These are phyloP conservation scores for Clonostachys sp. DNA, from an alignment of 2,329 filamentous ascomycete genomes.

Conservation along the genomic window DNA sequence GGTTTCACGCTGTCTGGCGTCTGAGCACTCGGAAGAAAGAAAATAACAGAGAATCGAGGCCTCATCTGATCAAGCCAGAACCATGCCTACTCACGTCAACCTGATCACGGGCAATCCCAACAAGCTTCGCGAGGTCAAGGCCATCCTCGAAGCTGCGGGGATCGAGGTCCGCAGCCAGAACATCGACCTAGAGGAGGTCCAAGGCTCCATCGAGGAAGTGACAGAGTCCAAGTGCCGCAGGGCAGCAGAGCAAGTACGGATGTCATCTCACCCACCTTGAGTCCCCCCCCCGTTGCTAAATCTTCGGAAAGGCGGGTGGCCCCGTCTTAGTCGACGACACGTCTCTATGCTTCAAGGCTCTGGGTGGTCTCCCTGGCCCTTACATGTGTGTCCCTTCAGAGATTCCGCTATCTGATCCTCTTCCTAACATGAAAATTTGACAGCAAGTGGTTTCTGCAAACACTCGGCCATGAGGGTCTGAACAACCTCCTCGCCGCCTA, in stretches of 20 bases:
- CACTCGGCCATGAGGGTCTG: slow-evolving; percentile 76
- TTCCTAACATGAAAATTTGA: background rate
- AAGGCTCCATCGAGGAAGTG: slow-evolving; percentile 89
- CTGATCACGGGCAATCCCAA: slow-evolving; percentile 97
- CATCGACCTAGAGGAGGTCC: slow-evolving; percentile 82
- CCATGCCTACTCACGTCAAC: slow-evolving; percentile 56
- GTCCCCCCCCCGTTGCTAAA: background rate
- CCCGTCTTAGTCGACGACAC: slow-evolving; percentile 96
- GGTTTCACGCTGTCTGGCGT: no score
- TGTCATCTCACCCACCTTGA: background rate
- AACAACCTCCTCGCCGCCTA: slow-evolving; percentile 89
- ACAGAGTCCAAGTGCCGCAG: slow-evolving; percentile 80
- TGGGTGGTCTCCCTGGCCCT: slow-evolving; percentile 86
- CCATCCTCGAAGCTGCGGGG: slow-evolving; percentile 67
- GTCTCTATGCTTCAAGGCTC: slow-evolving; percentile 84
- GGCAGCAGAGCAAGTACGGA: slow-evolving; percentile 67
- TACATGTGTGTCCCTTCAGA: slow-evolving; percentile 69
- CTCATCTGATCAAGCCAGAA: slow-evolving; percentile 1
- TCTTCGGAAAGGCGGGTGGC: slow-evolving; percentile 59
- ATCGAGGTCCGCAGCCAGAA: slow-evolving; percentile 71
- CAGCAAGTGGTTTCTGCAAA: slow-evolving; percentile 91
- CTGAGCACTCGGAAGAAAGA: no score
- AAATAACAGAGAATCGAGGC: no score
- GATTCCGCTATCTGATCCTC: background rate
- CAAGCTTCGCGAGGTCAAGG: slow-evolving; percentile 85